Base-by-base conservation (phyloP, 2,329 filamentous ascomycete genomes). In the Pezicula rhizophila region DNA sequence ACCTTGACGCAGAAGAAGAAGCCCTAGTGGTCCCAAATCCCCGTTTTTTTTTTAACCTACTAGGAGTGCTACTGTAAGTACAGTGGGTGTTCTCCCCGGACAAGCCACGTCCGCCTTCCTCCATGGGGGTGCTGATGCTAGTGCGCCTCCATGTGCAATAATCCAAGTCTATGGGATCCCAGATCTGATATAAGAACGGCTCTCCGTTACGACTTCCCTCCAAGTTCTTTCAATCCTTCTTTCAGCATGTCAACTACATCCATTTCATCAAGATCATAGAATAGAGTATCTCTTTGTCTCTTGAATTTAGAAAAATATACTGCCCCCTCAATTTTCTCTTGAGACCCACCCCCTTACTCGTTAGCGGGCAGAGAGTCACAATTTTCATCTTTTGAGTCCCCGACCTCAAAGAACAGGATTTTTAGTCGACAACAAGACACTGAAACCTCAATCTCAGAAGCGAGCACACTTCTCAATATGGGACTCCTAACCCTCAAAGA, bases 401-500 rank as follows among this genome's bases (percentile, higher is more conserved):
- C 23, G 3, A 5, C 4, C 6, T 23, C 23, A 23, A 23, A 23
- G 23, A 23, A 23, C 6, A 23, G 23, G 23, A 23, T 23, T 23
- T 23, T 23, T 23, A 3, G 6, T 23, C 23, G 23, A 23, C 23
- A 23, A 23, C 5, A 23, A 23, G 23, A 23, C 23, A 23, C 23
- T 23, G 23, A 23, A 23, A 23, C 23, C 23, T 31, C 28, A 31
- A 2, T 31, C 28, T 12, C 28, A 31, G 28, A 12, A 31, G 11
- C 28, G 11, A 31, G 18, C 12, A 15, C 14, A 40, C 35, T 15
- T 18, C 34, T 40, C 52, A 55, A 48, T 11, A 60, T 60, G 57
- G 66, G 68, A 46, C 62, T 80, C 52, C 67, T 80, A 46, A 60
- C 70, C 18, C 66, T 79, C 46, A 71, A 73, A 39, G 77, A 80